These are phyloP conservation scores for Fusarium scirpi DNA, from an alignment of 2,329 filamentous ascomycete species.

Conservation along the genomic window DNA sequence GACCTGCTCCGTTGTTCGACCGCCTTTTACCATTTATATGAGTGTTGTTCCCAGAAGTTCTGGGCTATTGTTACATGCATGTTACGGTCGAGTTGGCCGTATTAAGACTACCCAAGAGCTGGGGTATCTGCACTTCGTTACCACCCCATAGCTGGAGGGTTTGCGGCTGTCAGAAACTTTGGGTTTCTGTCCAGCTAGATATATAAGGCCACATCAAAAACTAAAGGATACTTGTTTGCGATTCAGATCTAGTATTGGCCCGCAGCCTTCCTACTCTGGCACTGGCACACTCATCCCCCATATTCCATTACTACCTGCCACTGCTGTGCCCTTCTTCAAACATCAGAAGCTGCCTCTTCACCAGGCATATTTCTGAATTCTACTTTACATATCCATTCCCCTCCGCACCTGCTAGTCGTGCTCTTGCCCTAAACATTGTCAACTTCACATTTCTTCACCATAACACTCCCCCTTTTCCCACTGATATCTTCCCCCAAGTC, in stretches of 20 bases:
- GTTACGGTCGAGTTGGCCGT: slow-evolving; percentile 4
- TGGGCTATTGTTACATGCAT: slow-evolving; percentile 13
- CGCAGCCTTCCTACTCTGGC: neutral
- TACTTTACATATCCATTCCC: neutral
- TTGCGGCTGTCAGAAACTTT: neutral
- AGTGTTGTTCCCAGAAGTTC: slow-evolving; percentile 14
- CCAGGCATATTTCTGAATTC: slow-evolving; percentile 19
- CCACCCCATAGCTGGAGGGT: neutral
- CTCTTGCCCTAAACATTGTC: neutral
- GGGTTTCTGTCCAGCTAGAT: neutral
- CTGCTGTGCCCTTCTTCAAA: slow-evolving; percentile 11
- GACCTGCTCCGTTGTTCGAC: neutral
- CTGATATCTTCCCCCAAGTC: neutral
- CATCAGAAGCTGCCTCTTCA: slow-evolving; percentile 11
- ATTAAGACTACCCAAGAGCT: slow-evolving; percentile 1
- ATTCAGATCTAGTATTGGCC: slow-evolving; percentile 1
- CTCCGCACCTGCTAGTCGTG: slow-evolving; percentile 19
- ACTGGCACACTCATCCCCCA: slow-evolving; percentile 13
- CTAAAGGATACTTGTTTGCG: slow-evolving; percentile 14
- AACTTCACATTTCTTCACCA: slow-evolving; percentile 5
- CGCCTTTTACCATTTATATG: neutral
- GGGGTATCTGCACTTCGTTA: slow-evolving; percentile 4
- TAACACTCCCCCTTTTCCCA: neutral
- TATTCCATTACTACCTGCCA: slow-evolving; percentile 15
- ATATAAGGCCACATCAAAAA: neutral